phyloP scores from a whole-genome alignment of 805 yeast genomes.

The Wickerhamomyces hampshirensis region DNA sequence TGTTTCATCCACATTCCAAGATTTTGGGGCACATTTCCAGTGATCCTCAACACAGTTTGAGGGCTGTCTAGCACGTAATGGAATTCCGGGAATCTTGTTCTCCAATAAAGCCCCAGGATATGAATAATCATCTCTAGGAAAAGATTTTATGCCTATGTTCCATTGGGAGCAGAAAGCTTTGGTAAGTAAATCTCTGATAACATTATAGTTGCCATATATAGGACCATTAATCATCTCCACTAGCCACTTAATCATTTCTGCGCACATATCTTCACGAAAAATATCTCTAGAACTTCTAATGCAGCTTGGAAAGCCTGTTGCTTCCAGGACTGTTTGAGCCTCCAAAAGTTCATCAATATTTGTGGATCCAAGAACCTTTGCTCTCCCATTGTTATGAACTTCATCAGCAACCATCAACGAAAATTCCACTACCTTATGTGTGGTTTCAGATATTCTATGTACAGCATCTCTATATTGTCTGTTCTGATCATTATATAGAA shows the following conservation, averaged over 20 bases:
- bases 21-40: conserved; percentile 36
- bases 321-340: conserved; percentile 50
- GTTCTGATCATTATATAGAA: conserved; percentile 74
- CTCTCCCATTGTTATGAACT: conserved; percentile 63
- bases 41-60: conserved; percentile 11
- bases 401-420: conserved; percentile 68
- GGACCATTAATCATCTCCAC: conserved; percentile 51
- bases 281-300: conserved; percentile 64
- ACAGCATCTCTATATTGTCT: conserved; percentile 74
- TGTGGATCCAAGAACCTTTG: conserved; percentile 56
- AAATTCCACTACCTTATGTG: conserved; percentile 58
- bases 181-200: conserved; percentile 48
- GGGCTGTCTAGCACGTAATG: not conserved
- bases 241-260: conserved; percentile 66
- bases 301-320: conserved; percentile 63
- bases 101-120: conserved; percentile 10
- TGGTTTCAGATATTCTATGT: conserved; percentile 56
- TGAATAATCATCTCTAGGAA: not conserved
- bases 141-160: conserved; percentile 43
- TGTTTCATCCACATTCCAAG: conserved; percentile 43
- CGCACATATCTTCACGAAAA: conserved; percentile 78
- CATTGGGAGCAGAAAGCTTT: conserved; percentile 58
- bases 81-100: conserved; percentile 14
- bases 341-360: conserved; percentile 45
- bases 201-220: conserved; percentile 42